A percentile compares a stretch with the other conserved stretches of the same genome.
phyloP scores from a whole-genome alignment of 2,329 filamentous ascomycete species.

The Ceratocystis harringtonii region DNA sequence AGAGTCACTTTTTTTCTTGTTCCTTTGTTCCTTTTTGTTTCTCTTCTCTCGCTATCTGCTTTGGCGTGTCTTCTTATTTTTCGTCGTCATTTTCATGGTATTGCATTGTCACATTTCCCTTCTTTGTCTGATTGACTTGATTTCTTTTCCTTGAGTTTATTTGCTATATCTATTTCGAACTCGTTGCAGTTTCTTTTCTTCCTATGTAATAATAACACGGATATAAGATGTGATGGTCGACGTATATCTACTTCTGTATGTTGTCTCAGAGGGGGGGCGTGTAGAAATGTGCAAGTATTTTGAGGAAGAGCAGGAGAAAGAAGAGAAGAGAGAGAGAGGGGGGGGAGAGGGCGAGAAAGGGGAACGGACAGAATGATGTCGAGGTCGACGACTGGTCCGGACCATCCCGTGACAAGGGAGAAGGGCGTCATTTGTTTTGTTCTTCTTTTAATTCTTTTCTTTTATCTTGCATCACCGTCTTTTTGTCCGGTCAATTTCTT shows the following conservation, averaged over 20 bases:
- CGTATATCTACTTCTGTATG: background rate
- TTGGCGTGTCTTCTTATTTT: conserved; percentile 1
- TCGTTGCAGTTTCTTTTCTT: too few species aligned
- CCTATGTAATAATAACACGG: background rate
- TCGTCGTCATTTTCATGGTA: conserved; percentile 4
- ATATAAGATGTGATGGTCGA: background rate
- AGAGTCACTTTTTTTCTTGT: background rate
- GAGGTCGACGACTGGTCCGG: background rate
- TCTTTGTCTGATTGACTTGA: background rate
- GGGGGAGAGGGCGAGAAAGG: background rate
- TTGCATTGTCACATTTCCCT: conserved; percentile 1
- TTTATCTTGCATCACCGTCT: background rate
- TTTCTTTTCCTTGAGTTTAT: background rate
- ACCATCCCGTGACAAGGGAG: background rate
- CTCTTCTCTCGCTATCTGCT: background rate
- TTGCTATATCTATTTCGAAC: background rate
- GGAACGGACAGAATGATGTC: background rate
- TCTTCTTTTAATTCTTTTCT: background rate
- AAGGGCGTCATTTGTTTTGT: too few species aligned
- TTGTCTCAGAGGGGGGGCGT: background rate
- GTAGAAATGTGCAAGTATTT: too few species aligned
- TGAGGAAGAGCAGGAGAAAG: background rate
- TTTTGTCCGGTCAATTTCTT: background rate
- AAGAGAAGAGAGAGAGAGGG: background rate
- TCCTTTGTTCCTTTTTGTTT: background rate